Percentiles rank a stretch among this genome's conserved stretches.
Evolutionary conservation across 139 green algal species (phyloP).

Genomic region (Chlorella sp.): DNA sequence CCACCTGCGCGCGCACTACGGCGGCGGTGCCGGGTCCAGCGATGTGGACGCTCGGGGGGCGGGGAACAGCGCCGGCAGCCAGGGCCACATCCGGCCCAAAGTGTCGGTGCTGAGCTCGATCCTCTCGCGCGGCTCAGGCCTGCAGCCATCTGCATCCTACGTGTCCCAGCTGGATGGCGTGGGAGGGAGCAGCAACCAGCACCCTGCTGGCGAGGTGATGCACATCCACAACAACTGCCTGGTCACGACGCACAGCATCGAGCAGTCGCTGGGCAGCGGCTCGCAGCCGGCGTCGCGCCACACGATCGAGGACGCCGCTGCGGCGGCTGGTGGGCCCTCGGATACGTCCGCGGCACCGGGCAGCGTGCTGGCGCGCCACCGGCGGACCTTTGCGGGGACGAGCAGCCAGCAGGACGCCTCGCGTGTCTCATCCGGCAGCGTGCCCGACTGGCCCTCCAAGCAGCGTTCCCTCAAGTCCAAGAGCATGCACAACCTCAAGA

Average conservation of each 20-base stretch:
- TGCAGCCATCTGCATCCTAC: too few relatives aligned
- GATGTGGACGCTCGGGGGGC: not conserved
- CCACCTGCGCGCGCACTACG: not conserved
- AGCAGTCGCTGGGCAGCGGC: too few relatives aligned
- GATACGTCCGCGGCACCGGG: not conserved
- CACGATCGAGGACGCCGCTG: not conserved
- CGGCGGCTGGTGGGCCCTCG: not conserved
- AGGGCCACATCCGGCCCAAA: not conserved
- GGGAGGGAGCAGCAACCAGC: too few relatives aligned
- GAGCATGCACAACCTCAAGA: not conserved
- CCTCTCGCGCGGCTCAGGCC: not conserved
- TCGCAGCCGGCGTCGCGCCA: not conserved
- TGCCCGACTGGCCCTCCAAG: too few relatives aligned
- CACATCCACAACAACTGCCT: too few relatives aligned
- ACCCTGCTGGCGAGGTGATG: too few relatives aligned
- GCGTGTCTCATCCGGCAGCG: not conserved
- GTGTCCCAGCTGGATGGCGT: too few relatives aligned
- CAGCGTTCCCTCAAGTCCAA: slow-evolving; percentile 1
- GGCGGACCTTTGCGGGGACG: not conserved
- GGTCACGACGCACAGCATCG: too few relatives aligned
- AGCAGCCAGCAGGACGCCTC: not conserved
- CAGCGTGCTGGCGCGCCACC: not conserved
- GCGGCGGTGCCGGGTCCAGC: too few relatives aligned
- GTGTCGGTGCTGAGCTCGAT: not conserved
- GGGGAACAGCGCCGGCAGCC: not conserved